Evolutionary conservation across 495 filamentous ascomycete species (phyloP).

Genomic region (Halenospora varia): DNA sequence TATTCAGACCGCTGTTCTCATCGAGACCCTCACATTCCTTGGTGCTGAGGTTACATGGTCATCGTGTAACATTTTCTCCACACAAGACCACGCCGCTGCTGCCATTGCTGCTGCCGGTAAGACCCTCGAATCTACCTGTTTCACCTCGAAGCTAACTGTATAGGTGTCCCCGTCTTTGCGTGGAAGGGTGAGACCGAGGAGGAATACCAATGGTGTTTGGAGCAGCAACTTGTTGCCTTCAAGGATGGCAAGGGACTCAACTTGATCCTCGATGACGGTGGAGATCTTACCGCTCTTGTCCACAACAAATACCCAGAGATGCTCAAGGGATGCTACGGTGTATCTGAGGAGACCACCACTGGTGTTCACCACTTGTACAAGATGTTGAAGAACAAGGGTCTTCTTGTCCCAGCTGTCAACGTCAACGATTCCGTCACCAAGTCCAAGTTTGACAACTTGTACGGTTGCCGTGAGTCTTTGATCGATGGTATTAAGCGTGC

Average conservation of each 20-base stretch:
- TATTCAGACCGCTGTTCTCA: conserved; percentile 98
- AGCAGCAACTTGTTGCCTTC: conserved; percentile 96
- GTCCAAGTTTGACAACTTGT: conserved; percentile 99
- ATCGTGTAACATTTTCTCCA: conserved; percentile 99
- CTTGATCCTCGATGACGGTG: conserved; percentile 98
- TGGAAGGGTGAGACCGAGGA: conserved; percentile 99
- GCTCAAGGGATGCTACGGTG: conserved; percentile 95
- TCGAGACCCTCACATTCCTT: conserved; percentile 90
- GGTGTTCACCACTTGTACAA: conserved; percentile 99
- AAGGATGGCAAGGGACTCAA: conserved; percentile 95
- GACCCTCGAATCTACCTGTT: neutral
- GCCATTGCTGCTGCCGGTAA: conserved; percentile 82
- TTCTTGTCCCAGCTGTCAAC: conserved; percentile 95
- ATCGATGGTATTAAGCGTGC: conserved; percentile 99
- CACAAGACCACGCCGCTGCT: conserved; percentile 95
- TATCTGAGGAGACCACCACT: conserved; percentile 99
- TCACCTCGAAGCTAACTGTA: neutral
- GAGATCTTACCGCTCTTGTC: conserved; percentile 93
- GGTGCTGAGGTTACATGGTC: conserved; percentile 98
- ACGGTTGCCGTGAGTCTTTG: conserved; percentile 98
- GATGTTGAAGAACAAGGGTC: conserved; percentile 89
- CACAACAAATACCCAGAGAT: conserved; percentile 97
- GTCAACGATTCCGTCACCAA: conserved; percentile 76
- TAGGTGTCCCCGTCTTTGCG: conserved; percentile 88
- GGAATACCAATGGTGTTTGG: conserved; percentile 99